Evolutionary conservation across 139 green algal genomes (phyloP), one percentile per base, ranked within the genome.

Genomic region (Volvox africanus): DNA sequence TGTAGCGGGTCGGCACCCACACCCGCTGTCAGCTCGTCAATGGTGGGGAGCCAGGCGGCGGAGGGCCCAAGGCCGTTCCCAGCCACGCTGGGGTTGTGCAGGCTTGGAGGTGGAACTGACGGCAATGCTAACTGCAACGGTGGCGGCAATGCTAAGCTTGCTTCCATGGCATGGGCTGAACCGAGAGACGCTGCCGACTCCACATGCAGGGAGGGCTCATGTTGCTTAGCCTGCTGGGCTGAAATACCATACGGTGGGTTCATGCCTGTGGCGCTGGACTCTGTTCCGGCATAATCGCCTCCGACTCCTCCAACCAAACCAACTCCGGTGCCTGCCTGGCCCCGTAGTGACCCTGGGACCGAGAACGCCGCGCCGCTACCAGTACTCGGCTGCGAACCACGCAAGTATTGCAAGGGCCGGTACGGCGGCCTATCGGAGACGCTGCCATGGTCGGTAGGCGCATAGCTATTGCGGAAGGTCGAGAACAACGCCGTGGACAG

Each of bases 1-100:
- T 24, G 65, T 32, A 32, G 33, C 2, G 65, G 32, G 22, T 19
- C 24, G 1, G 69, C 69, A 28, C 61, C 24, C 12, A 89, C 69
- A 30, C 85, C 85, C 0, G 86, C 50, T 1, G 73, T 84, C 50
- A 90, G 86, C 73, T 90, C 86, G 86, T 90, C 86, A 9, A 90
- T 90, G 50, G 86, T 90, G 20, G 86, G 86, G 26, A 90, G 86
- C 73, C 55, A 61, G 21, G 11, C 0, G 61, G n/a, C 22, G 32
- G 32, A 19, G 30, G 75, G 32, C 1, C 21, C 65, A 28, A 12
- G 21, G 65, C 21, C 21, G 65, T 73, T 73, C 6, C 21, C 65
- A 28, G 13, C 73, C 26, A 28, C 65, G 65, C 21, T 73, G 21
- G 65, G 65, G 65, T 16, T 73, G 65, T 55, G 44, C 44, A 55